Conservation (phyloP, 23 red algal genomes). For the Agarophyton chilense region DNA sequence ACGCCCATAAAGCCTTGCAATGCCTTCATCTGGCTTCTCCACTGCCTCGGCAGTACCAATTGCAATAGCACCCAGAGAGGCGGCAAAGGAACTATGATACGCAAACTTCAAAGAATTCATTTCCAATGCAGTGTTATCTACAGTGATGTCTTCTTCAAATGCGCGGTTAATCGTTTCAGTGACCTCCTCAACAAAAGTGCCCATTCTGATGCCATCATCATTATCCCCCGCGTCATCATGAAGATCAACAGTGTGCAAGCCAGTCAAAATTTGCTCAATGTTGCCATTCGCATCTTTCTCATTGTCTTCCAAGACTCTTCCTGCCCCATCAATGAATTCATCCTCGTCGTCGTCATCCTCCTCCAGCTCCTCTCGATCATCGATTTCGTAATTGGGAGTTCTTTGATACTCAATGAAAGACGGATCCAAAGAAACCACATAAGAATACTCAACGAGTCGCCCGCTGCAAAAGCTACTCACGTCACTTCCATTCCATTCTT, state of each 20-base stretch:
- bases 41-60: slow-evolving; percentile 26
- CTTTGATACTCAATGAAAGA: slow-evolving; percentile 17
- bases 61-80: slow-evolving; percentile 6
- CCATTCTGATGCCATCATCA: slow-evolving; percentile 14
- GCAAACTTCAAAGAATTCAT: slow-evolving; percentile 83
- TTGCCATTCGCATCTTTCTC: slow-evolving; percentile 17
- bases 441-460: slow-evolving; percentile 27
- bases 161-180: slow-evolving; percentile 74
- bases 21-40: slow-evolving; percentile 12
- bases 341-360: slow-evolving; percentile 30
- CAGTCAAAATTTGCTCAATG: neutral
- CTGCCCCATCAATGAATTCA: neutral
- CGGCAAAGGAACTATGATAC: slow-evolving; percentile 63
- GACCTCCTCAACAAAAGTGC: slow-evolving; percentile 59
- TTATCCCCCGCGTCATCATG: neutral
- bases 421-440: slow-evolving; percentile 21
- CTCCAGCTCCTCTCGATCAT: slow-evolving; percentile 69
- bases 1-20: slow-evolving; percentile 23
- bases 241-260: slow-evolving; percentile 8
- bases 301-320: slow-evolving; percentile 11
- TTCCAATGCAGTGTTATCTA: slow-evolving; percentile 73
- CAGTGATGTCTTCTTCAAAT: slow-evolving; percentile 55
- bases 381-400: slow-evolving; percentile 48
- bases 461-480: slow-evolving; percentile 21
- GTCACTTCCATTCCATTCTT: slow-evolving; percentile 32